These are phyloP conservation scores for Sutorius australiensis DNA, from an alignment of 768 basidiomycete genomes.

Conservation along the genomic window DNA sequence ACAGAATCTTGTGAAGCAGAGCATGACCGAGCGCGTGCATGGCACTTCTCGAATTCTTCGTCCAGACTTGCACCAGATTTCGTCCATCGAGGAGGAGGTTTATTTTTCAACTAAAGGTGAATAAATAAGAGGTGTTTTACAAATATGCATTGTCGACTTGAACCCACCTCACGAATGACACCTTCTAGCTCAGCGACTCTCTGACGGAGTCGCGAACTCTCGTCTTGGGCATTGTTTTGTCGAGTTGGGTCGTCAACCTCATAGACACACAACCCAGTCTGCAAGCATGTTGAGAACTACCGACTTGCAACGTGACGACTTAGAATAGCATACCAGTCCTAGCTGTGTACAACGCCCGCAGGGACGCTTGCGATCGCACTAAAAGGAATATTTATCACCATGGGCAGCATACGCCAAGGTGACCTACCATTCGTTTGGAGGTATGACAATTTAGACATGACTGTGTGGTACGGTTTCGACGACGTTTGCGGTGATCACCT, in stretches of 20 bases:
- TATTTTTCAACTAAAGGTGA: conserved; percentile 57
- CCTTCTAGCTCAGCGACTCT: conserved; percentile 82
- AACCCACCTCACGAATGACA: conserved; percentile 69
- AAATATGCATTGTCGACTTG: not conserved
- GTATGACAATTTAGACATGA: conserved; percentile 73
- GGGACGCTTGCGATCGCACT: conserved; percentile 49
- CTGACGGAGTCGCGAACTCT: conserved; percentile 61
- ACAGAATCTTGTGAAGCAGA: conserved; percentile 12
- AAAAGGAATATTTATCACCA: not conserved
- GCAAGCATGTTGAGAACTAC: not conserved
- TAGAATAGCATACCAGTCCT: conserved; percentile 33
- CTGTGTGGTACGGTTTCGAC: conserved; percentile 70
- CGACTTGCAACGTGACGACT: conserved; percentile 25
- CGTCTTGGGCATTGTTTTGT: conserved; percentile 51
- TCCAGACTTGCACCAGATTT: conserved; percentile 25
- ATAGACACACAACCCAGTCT: conserved; percentile 83
- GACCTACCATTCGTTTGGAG: conserved; percentile 65
- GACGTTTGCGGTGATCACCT: conserved; percentile 55
- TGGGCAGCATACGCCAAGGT: not conserved
- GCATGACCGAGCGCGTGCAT: conserved; percentile 18
- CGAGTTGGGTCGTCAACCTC: conserved; percentile 75
- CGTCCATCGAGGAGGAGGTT: conserved; percentile 64
- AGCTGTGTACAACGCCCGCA: conserved; percentile 45
- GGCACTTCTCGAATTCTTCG: conserved; percentile 28
- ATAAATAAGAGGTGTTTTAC: not conserved